phyloP scores from a whole-genome alignment of 495 filamentous ascomycete genomes.

The Penicillium fimorum region DNA sequence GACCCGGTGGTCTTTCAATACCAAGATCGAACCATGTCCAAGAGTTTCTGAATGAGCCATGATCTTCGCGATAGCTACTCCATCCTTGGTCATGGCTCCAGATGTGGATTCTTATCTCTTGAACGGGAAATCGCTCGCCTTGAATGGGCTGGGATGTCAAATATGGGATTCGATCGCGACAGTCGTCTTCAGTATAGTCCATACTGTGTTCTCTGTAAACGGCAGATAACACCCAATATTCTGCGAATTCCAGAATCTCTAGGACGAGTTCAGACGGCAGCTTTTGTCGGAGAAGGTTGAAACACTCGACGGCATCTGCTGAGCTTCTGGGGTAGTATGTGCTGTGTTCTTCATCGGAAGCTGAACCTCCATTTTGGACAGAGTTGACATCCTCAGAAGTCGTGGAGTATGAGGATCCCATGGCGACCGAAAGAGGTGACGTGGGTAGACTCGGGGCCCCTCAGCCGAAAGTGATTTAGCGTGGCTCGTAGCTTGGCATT shows the following conservation, averaged over 20 bases:
- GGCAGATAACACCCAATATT: slow-evolving; percentile 1
- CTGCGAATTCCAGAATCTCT: slow-evolving; percentile 2
- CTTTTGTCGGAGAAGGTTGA: slow-evolving; percentile 1
- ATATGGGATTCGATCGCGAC: not conserved
- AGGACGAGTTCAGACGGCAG: slow-evolving; percentile 9
- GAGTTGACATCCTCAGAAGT: not conserved
- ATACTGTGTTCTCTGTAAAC: not conserved
- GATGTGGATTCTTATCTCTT: slow-evolving; percentile 57
- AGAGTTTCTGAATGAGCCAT: slow-evolving; percentile 42
- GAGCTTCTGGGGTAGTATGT: not conserved
- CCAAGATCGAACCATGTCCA: slow-evolving; percentile 64
- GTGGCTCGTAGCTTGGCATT: not conserved
- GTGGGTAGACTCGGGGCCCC: not conserved
- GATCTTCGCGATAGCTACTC: slow-evolving; percentile 27
- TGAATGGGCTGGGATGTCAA: slow-evolving; percentile 3
- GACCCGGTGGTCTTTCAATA: slow-evolving; percentile 40
- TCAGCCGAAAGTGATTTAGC: not conserved
- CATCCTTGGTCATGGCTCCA: slow-evolving; percentile 57
- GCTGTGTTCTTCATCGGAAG: not conserved
- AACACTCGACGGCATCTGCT: not conserved
- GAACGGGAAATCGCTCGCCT: slow-evolving; percentile 15
- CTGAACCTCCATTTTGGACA: not conserved
- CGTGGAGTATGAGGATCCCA: slow-evolving; percentile 5
- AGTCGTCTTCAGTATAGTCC: not conserved
- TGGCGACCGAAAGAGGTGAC: not conserved